Percentiles rank a stretch among this genome's conserved stretches.
These are phyloP conservation scores for Fusarium sp. DNA, from an alignment of 2,329 filamentous ascomycete species.

Conservation along the genomic window DNA sequence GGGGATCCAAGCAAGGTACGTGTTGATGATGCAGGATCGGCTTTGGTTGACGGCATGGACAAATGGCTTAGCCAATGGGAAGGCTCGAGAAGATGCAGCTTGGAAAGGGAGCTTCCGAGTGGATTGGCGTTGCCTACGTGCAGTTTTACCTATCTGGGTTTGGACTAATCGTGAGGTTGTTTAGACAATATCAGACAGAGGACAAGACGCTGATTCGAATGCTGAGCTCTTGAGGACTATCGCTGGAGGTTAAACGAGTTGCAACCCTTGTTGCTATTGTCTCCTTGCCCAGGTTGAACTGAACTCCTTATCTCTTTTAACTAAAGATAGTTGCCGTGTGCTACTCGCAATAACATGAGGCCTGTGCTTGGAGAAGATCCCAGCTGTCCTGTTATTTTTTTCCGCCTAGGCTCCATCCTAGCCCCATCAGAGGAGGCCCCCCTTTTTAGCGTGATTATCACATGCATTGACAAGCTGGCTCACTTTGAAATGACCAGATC, in stretches of 20 bases:
- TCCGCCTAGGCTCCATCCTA: background rate
- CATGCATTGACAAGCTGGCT: conserved; percentile 38
- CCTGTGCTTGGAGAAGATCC: conserved; percentile 24
- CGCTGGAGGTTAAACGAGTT: background rate
- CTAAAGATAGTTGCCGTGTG: conserved; percentile 1
- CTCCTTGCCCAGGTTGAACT: background rate
- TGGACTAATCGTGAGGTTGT: background rate
- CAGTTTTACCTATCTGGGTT: background rate
- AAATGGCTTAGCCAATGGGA: conserved; percentile 2
- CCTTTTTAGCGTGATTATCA: conserved; percentile 44
- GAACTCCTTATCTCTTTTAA: background rate
- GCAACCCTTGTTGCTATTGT: background rate
- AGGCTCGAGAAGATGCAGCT: background rate
- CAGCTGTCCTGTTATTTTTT: conserved; percentile 9
- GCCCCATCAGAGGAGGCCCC: conserved; percentile 24
- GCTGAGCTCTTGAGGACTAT: background rate
- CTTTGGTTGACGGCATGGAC: conserved; percentile 8
- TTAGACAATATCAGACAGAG: background rate
- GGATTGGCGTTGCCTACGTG: background rate
- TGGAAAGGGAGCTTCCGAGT: conserved; percentile 7
- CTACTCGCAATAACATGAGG: conserved; percentile 23
- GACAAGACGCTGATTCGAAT: background rate
- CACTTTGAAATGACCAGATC: conserved; percentile 42
- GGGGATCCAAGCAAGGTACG: conserved; percentile 3
- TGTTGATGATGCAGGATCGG: conserved; percentile 16